Conservation (phyloP, 495 filamentous ascomycete genomes). For the Mytilinidion resinicola region DNA sequence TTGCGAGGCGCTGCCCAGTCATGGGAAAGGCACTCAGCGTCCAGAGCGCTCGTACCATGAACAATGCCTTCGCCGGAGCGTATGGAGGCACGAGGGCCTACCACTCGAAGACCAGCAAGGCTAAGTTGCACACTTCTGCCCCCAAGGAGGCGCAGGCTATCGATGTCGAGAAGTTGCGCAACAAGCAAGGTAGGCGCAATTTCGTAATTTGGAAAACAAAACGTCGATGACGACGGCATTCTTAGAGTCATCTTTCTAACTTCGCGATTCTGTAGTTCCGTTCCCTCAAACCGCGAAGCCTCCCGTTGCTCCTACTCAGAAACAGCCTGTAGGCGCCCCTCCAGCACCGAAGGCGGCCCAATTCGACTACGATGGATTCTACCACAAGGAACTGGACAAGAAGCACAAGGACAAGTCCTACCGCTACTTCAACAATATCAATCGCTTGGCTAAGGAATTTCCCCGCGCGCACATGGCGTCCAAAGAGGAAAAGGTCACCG, state of each 20-base stretch:
- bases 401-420: slow-evolving; percentile 99
- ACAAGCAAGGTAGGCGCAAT: slow-evolving; percentile 39
- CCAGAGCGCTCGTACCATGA: slow-evolving; percentile 60
- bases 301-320: slow-evolving; percentile 8
- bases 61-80: slow-evolving; percentile 39
- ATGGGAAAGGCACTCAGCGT: slow-evolving; percentile 97
- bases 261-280: slow-evolving; percentile 11
- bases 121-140: slow-evolving; percentile 73
- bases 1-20: slow-evolving; percentile 91
- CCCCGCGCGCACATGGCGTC: slow-evolving; percentile 86
- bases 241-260: slow-evolving; percentile 1
- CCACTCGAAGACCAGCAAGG: slow-evolving; percentile 49
- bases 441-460: slow-evolving; percentile 92
- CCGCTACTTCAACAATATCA: slow-evolving; percentile 99
- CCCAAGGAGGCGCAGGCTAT: slow-evolving; percentile 66
- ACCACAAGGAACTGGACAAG: slow-evolving; percentile 82
- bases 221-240: neutral
- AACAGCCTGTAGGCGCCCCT: slow-evolving; percentile 20
- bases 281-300: slow-evolving; percentile 23
- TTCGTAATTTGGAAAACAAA: neutral
- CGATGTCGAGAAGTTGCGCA: slow-evolving; percentile 54
- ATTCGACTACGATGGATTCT: slow-evolving; percentile 91
- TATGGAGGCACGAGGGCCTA: slow-evolving; percentile 44
- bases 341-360: slow-evolving; percentile 45
- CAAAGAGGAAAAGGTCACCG: slow-evolving; percentile 82